phyloP scores from a whole-genome alignment of 305 asterid genomes.

The Fraxinus latifolia region DNA sequence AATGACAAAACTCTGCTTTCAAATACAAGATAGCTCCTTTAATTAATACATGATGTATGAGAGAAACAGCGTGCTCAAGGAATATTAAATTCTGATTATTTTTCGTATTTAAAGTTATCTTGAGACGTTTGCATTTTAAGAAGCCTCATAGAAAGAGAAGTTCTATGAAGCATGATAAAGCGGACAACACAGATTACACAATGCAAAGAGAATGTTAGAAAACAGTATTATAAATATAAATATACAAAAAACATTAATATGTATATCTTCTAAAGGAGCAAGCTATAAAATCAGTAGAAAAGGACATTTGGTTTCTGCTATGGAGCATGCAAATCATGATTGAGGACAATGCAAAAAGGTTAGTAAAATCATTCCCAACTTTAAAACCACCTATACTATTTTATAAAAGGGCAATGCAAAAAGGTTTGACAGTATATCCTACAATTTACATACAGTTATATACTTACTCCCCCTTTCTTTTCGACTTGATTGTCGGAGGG shows the following conservation, averaged over 20 bases:
- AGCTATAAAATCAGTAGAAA: background rate
- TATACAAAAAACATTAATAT: background rate
- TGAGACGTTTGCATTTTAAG: background rate
- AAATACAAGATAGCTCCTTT: background rate
- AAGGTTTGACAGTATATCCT: background rate
- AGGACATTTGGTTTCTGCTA: background rate
- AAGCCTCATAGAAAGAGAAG: background rate
- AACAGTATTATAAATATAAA: background rate
- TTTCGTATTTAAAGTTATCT: background rate
- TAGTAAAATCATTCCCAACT: background rate
- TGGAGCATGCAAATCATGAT: background rate
- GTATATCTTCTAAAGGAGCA: background rate
- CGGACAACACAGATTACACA: background rate
- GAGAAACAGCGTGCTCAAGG: background rate
- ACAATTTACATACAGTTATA: background rate
- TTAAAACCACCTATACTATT: background rate
- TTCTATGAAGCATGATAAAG: background rate
- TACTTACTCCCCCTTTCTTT: background rate
- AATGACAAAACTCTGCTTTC: background rate
- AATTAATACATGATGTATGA: background rate
- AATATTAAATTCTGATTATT: background rate
- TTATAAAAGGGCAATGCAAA: background rate
- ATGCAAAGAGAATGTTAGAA: background rate
- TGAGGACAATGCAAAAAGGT: background rate
- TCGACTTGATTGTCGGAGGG: background rate